Evolutionary conservation across 2,329 filamentous ascomycete species (phyloP).

Genomic region (Pestalotiopsis sp.): DNA sequence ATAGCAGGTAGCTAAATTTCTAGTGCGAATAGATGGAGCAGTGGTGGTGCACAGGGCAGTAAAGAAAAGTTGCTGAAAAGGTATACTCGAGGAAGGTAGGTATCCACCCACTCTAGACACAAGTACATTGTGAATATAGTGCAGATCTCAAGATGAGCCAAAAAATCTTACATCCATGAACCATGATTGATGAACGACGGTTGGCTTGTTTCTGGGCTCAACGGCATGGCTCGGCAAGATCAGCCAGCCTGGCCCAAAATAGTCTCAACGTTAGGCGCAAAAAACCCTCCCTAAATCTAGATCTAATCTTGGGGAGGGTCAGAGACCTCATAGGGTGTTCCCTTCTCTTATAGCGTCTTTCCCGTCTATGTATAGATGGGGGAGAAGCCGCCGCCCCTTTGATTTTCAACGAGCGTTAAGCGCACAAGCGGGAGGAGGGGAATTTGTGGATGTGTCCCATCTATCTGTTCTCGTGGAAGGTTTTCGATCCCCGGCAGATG

Average conservation of each 20-base stretch:
- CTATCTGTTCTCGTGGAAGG: slow-evolving; percentile 20
- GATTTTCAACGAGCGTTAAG: slow-evolving; percentile 32
- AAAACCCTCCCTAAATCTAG: not conserved
- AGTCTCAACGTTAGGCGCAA: slow-evolving; percentile 1
- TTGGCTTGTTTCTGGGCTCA: not conserved
- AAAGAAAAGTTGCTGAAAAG: not conserved
- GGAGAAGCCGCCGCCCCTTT: slow-evolving; percentile 11
- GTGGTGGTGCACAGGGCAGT: not conserved
- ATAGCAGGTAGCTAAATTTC: not conserved
- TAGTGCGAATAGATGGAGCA: not conserved
- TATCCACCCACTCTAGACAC: not conserved
- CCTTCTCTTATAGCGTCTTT: slow-evolving; percentile 4
- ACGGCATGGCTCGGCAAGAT: slow-evolving; percentile 10
- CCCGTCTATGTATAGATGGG: slow-evolving; percentile 15
- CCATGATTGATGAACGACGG: not conserved
- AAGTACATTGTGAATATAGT: not conserved
- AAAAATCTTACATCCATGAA: not conserved
- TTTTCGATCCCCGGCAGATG: slow-evolving; percentile 8
- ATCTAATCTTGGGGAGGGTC: not conserved
- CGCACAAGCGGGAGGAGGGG: slow-evolving; percentile 25
- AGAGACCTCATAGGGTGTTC: not conserved
- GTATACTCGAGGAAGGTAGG: not conserved
- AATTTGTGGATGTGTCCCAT: not conserved
- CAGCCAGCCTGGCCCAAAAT: slow-evolving; percentile 4
- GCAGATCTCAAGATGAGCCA: not conserved